phyloP scores from a whole-genome alignment of 2,329 filamentous ascomycete species.

The Colletotrichum noveboracense region DNA sequence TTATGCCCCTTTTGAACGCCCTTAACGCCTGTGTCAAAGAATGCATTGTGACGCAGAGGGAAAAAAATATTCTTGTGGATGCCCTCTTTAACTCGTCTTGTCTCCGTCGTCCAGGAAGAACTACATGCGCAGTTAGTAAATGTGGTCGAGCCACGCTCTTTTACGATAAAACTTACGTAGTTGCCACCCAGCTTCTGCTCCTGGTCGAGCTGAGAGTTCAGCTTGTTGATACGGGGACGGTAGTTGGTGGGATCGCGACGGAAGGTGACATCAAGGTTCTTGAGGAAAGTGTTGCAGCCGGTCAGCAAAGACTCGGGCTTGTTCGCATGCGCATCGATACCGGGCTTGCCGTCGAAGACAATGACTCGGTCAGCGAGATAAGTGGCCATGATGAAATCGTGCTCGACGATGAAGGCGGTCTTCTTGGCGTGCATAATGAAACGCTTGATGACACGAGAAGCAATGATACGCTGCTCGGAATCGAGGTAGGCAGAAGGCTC shows the following conservation, averaged over 20 bases:
- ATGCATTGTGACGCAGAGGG: constrained; percentile 41
- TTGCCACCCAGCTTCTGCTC: constrained; percentile 95
- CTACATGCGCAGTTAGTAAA: constrained; percentile 45
- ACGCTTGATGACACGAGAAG: constrained; percentile 96
- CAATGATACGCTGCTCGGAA: constrained; percentile 98
- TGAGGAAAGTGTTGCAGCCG: constrained; percentile 95
- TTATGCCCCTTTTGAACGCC: constrained; percentile 53
- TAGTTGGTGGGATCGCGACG: constrained; percentile 95
- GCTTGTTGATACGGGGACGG: constrained; percentile 98
- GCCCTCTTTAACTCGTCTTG: constrained; percentile 65
- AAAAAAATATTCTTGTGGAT: constrained; percentile 33
- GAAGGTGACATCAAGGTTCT: constrained; percentile 98
- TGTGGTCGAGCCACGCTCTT: background rate
- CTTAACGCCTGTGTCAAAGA: constrained; percentile 50
- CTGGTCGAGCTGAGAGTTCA: constrained; percentile 92
- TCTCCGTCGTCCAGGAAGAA: constrained; percentile 92
- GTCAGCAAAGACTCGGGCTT: constrained; percentile 89
- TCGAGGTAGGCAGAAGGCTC: constrained; percentile 98
- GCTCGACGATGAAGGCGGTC: constrained; percentile 98
- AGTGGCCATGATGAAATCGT: constrained; percentile 98
- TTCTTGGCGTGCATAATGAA: constrained; percentile 99
- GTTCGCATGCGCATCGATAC: constrained; percentile 87
- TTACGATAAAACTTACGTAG: constrained; percentile 66
- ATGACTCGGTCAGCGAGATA: constrained; percentile 90
- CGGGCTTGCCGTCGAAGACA: constrained; percentile 95